Percentiles rank a stretch among this genome's conserved stretches.
Conservation (phyloP, 1,284 basidiomycete species). For the Cryptococcus wingfieldii region DNA sequence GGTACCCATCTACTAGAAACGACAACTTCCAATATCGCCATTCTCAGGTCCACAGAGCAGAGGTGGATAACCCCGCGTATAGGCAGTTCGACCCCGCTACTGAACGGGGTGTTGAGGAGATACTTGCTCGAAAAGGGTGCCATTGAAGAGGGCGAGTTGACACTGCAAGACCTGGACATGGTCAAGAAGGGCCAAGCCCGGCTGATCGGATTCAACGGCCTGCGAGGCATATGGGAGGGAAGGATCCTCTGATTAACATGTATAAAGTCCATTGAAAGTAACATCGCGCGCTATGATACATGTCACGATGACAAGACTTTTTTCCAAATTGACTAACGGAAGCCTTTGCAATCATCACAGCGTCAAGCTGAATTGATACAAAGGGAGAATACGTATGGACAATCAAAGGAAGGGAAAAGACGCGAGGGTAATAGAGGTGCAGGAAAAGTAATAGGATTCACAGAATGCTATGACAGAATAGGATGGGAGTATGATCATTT, state of each 20-base stretch:
- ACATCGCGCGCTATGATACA: no score
- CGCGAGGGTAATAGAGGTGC: background rate
- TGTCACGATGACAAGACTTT: no score
- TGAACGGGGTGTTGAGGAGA: conserved; percentile 36
- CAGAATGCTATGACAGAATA: background rate
- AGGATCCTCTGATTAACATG: background rate
- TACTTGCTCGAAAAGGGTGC: conserved; percentile 27
- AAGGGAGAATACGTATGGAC: background rate
- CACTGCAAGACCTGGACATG: conserved; percentile 20
- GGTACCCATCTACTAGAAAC: conserved; percentile 34
- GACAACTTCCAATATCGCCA: conserved; percentile 41
- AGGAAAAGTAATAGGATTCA: no score
- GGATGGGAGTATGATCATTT: background rate
- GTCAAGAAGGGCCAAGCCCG: conserved; percentile 20
- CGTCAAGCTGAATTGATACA: background rate
- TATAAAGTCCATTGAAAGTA: no score
- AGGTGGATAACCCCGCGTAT: conserved; percentile 37
- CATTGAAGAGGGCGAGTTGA: conserved; percentile 27
- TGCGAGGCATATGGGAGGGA: conserved; percentile 18
- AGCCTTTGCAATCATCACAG: no score
- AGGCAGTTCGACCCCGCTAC: conserved; percentile 14
- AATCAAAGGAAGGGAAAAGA: background rate
- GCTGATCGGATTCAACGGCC: conserved; percentile 42
- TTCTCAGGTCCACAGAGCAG: conserved; percentile 16
- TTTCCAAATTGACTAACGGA: no score